Evolutionary conservation across 495 filamentous ascomycete genomes (phyloP).

Genomic region (Glonium stellatum): DNA sequence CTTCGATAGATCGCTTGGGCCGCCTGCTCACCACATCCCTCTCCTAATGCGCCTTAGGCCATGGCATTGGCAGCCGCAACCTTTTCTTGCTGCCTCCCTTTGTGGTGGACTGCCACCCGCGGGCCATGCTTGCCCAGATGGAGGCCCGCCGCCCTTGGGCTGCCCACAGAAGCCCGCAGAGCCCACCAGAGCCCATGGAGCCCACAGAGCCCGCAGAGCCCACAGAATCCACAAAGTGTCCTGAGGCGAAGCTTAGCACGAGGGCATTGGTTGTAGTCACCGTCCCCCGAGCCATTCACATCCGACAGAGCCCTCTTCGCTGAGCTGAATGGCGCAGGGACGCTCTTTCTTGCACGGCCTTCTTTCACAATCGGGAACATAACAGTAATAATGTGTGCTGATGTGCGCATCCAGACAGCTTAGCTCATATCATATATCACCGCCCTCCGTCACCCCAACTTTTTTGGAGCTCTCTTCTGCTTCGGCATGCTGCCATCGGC

Average conservation of each 20-base stretch:
- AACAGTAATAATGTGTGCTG: constrained; percentile 7
- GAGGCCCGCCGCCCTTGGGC: not conserved
- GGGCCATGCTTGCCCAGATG: constrained; percentile 1
- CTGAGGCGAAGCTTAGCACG: constrained; percentile 15
- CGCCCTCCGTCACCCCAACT: not conserved
- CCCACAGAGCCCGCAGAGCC: too few relatives aligned
- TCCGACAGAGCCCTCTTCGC: not conserved
- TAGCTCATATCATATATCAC: constrained; percentile 14
- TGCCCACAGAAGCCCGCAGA: not conserved
- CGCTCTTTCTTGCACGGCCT: not conserved
- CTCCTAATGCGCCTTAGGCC: constrained; percentile 8
- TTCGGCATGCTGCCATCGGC: not conserved
- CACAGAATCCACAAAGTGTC: not conserved
- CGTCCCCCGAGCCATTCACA: constrained; percentile 9
- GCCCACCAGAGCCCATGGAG: too few relatives aligned
- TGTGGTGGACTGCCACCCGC: not conserved
- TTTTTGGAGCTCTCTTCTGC: not conserved
- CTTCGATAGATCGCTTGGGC: constrained; percentile 12
- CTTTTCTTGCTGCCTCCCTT: not conserved
- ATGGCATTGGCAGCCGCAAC: constrained; percentile 1
- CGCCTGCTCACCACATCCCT: constrained; percentile 1
- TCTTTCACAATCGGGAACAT: constrained; percentile 1
- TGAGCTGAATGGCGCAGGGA: constrained; percentile 13
- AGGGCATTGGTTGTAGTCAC: constrained; percentile 18
- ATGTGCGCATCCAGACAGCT: constrained; percentile 17